Evolutionary conservation across 441 rosid species (phyloP).

Genomic region (Aquilaria agallochum): DNA sequence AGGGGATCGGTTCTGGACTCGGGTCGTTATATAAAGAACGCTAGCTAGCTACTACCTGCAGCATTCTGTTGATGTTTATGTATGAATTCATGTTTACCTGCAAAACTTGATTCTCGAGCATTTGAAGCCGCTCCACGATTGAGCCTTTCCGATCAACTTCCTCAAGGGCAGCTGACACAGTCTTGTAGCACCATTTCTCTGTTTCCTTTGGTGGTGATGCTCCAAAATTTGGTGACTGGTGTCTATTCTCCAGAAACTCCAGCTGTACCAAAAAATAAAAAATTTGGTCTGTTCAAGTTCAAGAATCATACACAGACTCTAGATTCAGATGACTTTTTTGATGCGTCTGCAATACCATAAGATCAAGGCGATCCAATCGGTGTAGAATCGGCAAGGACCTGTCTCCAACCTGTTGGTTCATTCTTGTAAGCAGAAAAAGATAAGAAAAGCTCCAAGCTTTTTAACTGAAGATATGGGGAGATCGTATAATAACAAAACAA

Average conservation of each 20-base stretch:
- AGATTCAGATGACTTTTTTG: too few relatives aligned
- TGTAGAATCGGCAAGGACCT: conserved; percentile 24
- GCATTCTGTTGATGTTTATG: neutral
- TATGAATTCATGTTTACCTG: conserved; percentile 18
- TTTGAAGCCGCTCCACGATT: conserved; percentile 23
- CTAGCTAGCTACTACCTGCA: too few relatives aligned
- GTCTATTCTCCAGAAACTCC: conserved; percentile 25
- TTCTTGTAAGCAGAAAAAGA: neutral
- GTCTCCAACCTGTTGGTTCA: conserved; percentile 11
- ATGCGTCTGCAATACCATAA: conserved; percentile 17
- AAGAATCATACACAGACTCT: too few relatives aligned
- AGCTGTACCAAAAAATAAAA: conserved; percentile 13
- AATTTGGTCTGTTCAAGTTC: neutral
- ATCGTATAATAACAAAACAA: too few relatives aligned
- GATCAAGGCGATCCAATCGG: conserved; percentile 32
- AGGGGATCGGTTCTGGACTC: too few relatives aligned
- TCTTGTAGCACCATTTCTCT: conserved; percentile 15
- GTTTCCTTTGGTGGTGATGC: neutral
- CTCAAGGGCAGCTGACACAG: conserved; percentile 28
- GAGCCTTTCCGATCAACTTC: conserved; percentile 35
- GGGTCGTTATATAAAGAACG: too few relatives aligned
- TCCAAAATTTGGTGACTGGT: neutral
- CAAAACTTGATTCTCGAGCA: conserved; percentile 31
- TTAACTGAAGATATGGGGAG: neutral
- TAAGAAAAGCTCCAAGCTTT: neutral